Evolutionary conservation across 2,329 filamentous ascomycete species (phyloP).

Genomic region (Pestalotiopsis sp.): DNA sequence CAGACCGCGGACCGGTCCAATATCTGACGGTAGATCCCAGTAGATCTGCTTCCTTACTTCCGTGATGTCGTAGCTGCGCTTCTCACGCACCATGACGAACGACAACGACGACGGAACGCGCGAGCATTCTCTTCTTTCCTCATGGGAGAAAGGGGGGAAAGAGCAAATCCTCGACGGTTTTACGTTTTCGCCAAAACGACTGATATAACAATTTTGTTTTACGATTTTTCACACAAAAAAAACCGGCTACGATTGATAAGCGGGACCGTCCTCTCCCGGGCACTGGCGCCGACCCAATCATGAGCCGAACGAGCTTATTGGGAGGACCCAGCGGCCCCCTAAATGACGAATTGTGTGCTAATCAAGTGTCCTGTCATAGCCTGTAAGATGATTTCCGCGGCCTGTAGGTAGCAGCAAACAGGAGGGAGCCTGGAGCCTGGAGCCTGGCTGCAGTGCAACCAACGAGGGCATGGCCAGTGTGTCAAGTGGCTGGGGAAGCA

Average conservation of each 20-base stretch:
- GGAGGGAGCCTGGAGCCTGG: no score
- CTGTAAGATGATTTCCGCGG: neutral
- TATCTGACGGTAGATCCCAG: conserved; percentile 27
- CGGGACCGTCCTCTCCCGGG: neutral
- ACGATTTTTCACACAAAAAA: neutral
- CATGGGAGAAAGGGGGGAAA: neutral
- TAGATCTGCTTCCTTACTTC: conserved; percentile 14
- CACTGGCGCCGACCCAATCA: conserved; percentile 3
- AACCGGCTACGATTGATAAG: conserved; percentile 6
- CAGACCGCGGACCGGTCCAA: conserved; percentile 26
- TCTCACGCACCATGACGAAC: conserved; percentile 1
- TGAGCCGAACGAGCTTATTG: neutral
- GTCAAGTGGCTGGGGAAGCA: no score
- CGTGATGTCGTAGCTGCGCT: conserved; percentile 7
- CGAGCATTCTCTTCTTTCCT: neutral
- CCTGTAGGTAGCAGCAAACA: neutral
- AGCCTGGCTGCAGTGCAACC: neutral
- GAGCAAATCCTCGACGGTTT: neutral
- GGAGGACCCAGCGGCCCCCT: neutral
- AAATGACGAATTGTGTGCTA: neutral
- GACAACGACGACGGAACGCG: neutral
- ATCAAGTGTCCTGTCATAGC: neutral
- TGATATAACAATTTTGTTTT: conserved; percentile 5
- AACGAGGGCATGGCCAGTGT: no score
- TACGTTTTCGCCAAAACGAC: neutral